Evolutionary conservation across 805 yeast species (phyloP), one percentile per base, ranked within the genome.

Genomic region (Candida sakaeoensis): DNA sequence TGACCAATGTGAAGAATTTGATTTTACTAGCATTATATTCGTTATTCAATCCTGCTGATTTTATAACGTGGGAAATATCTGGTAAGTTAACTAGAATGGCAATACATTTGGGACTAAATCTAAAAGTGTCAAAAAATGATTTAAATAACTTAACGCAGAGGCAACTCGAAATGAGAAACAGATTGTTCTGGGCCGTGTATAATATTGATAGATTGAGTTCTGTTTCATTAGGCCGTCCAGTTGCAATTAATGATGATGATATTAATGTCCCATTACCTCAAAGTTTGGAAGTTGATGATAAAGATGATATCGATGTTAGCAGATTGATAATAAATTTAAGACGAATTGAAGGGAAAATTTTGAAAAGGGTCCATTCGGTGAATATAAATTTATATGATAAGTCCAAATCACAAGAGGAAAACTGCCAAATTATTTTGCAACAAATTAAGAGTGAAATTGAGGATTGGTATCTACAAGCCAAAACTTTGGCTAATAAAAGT

Each of bases 111-210:
- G 78, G 79, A 2, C 52, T 76, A 22, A 72, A 76, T 48, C 65
- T 74, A 38, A 62, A 56, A 19, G 40, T 66, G 2, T 41, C 57
- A 2, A 41, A 53, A 12, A 22, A 38, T 12, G 44, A 45, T 7
- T 14, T 3, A 4, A 45, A 38, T 8, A 14, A 1, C 15, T 23
- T 33, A 34, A 35, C 45, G 1, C 15, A 19, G 4, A 18, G 36
- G 18, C 73, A 72, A 33, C 52, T 62, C 5, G 76, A 75, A 49
- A 60, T 70, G 55, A 53, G 71, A 34, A 63, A 64, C 39, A 55
- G 80, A 35, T 54, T 72, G 1, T 74, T 74, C 48, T 74, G 79
- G 79, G 63, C 73, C 39, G 68, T 70, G 4, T 73, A 72, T 47
- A 65, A 63, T 41, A 61, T 71, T 49, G 80, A 75, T 45, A 48